These are phyloP conservation scores for Hibiscus syriacus DNA, from an alignment of 345 rosid species.

Conservation along the genomic window DNA sequence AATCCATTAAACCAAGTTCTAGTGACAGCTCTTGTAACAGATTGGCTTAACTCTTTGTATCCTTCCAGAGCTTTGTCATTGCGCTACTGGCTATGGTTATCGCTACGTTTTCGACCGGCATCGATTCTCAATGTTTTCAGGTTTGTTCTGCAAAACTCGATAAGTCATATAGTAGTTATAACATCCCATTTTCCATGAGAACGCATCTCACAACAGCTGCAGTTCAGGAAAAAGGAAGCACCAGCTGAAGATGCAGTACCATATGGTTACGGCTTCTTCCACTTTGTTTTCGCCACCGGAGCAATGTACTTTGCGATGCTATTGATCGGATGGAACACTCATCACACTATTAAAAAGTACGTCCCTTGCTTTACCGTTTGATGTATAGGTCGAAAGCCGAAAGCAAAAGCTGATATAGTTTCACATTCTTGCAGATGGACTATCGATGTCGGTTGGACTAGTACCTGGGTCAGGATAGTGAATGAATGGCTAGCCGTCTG, in stretches of 20 bases:
- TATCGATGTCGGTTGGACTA: slow-evolving; percentile 97
- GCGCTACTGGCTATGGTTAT: slow-evolving; percentile 81
- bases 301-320: too few species aligned
- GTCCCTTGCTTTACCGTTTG: neutral
- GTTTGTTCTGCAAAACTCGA: slow-evolving; percentile 43
- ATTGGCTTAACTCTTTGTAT: too few species aligned
- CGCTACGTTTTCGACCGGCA: too few species aligned
- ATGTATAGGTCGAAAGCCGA: neutral
- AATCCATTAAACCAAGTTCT: neutral
- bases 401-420: neutral
- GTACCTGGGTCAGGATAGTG: too few species aligned
- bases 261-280: too few species aligned
- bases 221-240: slow-evolving; percentile 45
- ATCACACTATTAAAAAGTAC: too few species aligned
- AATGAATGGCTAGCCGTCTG: too few species aligned
- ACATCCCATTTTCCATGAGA: neutral
- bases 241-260: slow-evolving; percentile 48
- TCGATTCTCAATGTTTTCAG: too few species aligned
- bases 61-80: slow-evolving; percentile 71
- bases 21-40: neutral
- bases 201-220: slow-evolving; percentile 22
- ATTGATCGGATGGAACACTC: too few species aligned
- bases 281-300: too few species aligned
- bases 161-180: neutral
- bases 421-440: slow-evolving; percentile 62